Evolutionary conservation across 495 filamentous ascomycete species (phyloP).

Genomic region (Xylaria nigripes): DNA sequence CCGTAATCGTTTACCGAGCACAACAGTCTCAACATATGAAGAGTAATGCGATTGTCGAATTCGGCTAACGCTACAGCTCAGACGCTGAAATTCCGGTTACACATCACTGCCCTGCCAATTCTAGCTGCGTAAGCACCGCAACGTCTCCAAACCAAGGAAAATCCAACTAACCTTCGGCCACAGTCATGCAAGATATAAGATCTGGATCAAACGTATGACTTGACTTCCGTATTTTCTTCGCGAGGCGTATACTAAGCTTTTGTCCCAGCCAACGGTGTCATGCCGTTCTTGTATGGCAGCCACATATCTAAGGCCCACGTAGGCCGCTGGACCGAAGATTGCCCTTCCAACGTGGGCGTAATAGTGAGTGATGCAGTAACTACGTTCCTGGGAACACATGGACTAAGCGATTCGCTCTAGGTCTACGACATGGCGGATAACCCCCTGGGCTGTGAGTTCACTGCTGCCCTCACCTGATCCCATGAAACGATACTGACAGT

Average conservation of each 20-base stretch:
- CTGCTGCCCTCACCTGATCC: not conserved
- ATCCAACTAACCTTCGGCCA: not conserved
- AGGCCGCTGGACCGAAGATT: slow-evolving; percentile 80
- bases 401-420: not conserved
- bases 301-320: slow-evolving; percentile 90
- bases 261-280: slow-evolving; percentile 66
- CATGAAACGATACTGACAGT: not conserved
- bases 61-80: not conserved
- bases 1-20: not conserved
- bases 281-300: slow-evolving; percentile 88
- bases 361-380: slow-evolving; percentile 38
- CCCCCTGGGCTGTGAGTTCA: slow-evolving; percentile 53
- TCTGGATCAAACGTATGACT: slow-evolving; percentile 66
- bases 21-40: not conserved
- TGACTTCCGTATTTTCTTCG: not conserved
- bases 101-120: slow-evolving; percentile 76
- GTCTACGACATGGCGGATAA: slow-evolving; percentile 62
- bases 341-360: slow-evolving; percentile 67
- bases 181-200: slow-evolving; percentile 76
- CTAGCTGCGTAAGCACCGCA: slow-evolving; percentile 51
- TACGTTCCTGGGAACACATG: not conserved
- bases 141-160: not conserved
- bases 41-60: not conserved
- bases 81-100: slow-evolving; percentile 69
- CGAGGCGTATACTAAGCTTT: slow-evolving; percentile 9